Base-by-base conservation (phyloP, 768 basidiomycete genomes). In the Gyrodon lividus region DNA sequence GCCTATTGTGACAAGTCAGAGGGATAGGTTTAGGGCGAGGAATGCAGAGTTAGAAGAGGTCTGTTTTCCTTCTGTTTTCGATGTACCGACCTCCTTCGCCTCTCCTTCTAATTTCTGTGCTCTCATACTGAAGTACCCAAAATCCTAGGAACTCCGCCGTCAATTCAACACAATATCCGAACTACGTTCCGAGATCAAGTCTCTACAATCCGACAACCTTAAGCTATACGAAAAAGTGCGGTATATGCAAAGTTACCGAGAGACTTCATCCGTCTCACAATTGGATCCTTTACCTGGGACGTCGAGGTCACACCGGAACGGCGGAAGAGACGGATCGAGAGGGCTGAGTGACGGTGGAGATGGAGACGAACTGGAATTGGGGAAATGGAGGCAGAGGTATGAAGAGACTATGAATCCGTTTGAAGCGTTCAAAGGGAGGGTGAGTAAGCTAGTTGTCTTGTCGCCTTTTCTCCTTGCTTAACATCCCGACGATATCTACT, bases 321-420 rank as follows among this genome's bases (percentile, higher is more conserved):
- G 30, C 43, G 55, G 46, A 3, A 52, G 38, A 17, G 45, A n/a
- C 10, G 12, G 31, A 14, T 12, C 10, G 12, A 14, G 31, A 3
- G 56, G 50, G 5, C 52, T 41, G 1, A 16, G 19, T 3, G 63
- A 71, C 1, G 67, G 66, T 63, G 38, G 76, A 66, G 46, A 62
- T 69, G 34, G 60, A 65, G 57, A 55, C n/a, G 50, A 77, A 60
- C 81, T 98, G 70, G 87, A 77, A 59, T 83, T 98, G 67, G 87
- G 87, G 61, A 90, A 85, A 64, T 99, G 98, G 70, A 84, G 86
- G 43, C 81, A 87, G 56, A 78, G 93, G 66, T 99, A 99, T 63
- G 96, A 98, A 65, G 91, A 97, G 70, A 84, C 91, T 46, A 93
- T 98, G 84, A 98, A 99, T 64, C 96, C 97, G 0, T 99, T 99